Percentiles rank a stretch among this genome's conserved stretches.
These are phyloP conservation scores for Didymella exigua DNA, from an alignment of 2,329 filamentous ascomycete genomes.

Conservation along the genomic window DNA sequence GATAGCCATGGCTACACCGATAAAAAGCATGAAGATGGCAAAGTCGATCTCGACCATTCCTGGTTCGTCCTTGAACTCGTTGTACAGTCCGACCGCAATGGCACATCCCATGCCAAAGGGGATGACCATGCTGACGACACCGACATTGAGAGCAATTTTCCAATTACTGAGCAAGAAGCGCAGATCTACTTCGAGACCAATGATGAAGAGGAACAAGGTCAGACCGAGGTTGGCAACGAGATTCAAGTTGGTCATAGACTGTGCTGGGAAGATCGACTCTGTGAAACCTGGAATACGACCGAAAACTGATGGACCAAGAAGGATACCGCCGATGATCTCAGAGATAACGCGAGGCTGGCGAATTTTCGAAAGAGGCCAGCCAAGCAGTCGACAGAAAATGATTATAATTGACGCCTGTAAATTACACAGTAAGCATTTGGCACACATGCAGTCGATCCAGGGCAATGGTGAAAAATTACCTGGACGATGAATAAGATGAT, in stretches of 20 bases:
- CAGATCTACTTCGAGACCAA: slow-evolving; percentile 85
- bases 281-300: slow-evolving; percentile 82
- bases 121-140: slow-evolving; percentile 76
- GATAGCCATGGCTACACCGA: slow-evolving; percentile 92
- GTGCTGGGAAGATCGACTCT: slow-evolving; percentile 74
- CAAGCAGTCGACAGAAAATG: slow-evolving; percentile 73
- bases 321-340: slow-evolving; percentile 82
- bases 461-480: slow-evolving; percentile 49
- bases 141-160: slow-evolving; percentile 78
- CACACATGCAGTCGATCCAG: background rate
- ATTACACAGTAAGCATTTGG: slow-evolving; percentile 2
- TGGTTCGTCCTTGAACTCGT: slow-evolving; percentile 68
- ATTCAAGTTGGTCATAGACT: slow-evolving; percentile 75
- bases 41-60: slow-evolving; percentile 65
- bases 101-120: slow-evolving; percentile 83
- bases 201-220: slow-evolving; percentile 84
- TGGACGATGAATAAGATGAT: slow-evolving; percentile 79
- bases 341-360: slow-evolving; percentile 83
- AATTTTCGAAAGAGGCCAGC: slow-evolving; percentile 77
- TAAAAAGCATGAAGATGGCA: slow-evolving; percentile 73
- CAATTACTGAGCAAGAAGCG: slow-evolving; percentile 79
- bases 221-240: slow-evolving; percentile 84
- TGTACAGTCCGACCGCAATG: slow-evolving; percentile 80
- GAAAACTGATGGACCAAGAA: slow-evolving; percentile 87
- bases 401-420: slow-evolving; percentile 72